Conservation (phyloP, 495 filamentous ascomycete species). For the Aspergillus diversus region DNA sequence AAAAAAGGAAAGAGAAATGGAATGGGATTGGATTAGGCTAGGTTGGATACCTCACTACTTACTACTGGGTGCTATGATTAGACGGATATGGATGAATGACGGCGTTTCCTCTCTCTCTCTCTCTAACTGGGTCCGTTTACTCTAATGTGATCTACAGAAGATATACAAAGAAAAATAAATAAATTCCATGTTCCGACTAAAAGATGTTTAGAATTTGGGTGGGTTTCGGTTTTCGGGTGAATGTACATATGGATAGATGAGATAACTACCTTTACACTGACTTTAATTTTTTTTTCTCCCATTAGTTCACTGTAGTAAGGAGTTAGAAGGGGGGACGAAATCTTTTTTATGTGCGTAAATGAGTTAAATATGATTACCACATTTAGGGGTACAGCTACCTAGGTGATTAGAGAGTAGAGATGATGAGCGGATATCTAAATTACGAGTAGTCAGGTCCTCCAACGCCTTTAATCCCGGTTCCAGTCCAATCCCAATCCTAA, state of each 20-base stretch:
- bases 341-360: not conserved
- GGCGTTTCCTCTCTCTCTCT: conserved; percentile 12
- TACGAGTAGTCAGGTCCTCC: no score
- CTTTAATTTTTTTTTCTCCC: not conserved
- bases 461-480: no score
- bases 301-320: not conserved
- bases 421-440: no score
- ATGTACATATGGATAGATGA: no score
- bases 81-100: conserved; percentile 23
- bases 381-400: no score
- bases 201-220: no score
- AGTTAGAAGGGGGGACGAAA: not conserved
- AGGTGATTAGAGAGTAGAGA: no score
- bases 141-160: not conserved
- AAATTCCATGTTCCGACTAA: not conserved
- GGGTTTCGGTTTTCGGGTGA: no score
- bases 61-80: conserved; percentile 3
- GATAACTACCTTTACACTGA: no score
- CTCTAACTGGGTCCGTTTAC: not conserved
- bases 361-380: not conserved
- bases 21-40: not conserved
- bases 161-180: not conserved
- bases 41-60: not conserved
- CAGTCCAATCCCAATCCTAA: no score
- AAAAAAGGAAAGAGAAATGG: not conserved